Conservation (phyloP, 352 stramenopile species). For the Phytophthora quininea region DNA sequence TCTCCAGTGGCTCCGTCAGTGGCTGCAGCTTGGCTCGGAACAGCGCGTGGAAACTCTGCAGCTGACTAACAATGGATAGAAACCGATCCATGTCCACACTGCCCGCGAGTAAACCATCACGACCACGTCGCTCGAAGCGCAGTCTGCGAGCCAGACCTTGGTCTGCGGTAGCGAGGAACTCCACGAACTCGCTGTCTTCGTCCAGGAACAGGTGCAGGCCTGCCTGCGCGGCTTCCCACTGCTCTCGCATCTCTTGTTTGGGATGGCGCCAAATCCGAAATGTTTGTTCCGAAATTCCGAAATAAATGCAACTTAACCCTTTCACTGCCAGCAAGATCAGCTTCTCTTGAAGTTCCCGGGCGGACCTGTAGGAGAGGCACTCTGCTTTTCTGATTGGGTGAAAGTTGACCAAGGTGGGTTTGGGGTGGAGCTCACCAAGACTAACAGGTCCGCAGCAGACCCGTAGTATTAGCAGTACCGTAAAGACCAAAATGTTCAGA, state of each 20-base stretch:
- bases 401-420: neutral
- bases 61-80: conserved; percentile 22
- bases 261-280: no score
- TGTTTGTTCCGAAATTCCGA: no score
- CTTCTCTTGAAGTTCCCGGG: neutral
- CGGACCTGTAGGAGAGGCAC: neutral
- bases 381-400: neutral
- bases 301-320: no score
- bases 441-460: conserved; percentile 1
- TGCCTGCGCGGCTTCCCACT: conserved; percentile 32
- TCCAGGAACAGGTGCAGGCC: conserved; percentile 33
- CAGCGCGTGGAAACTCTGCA: conserved; percentile 29
- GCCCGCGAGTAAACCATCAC: conserved; percentile 13
- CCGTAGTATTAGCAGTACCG: neutral
- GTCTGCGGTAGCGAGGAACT: conserved; percentile 32
- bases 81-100: conserved; percentile 31
- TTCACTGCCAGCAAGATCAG: neutral
- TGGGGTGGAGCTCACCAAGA: neutral
- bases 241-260: conserved; percentile 12
- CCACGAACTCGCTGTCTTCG: conserved; percentile 31
- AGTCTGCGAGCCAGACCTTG: conserved; percentile 23
- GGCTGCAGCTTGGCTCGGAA: conserved; percentile 40
- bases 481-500: neutral
- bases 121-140: conserved; percentile 19
- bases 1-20: conserved; percentile 2